These are phyloP conservation scores for Allantophomopsis lycopodina DNA, from an alignment of 2,329 filamentous ascomycete species.

Conservation along the genomic window DNA sequence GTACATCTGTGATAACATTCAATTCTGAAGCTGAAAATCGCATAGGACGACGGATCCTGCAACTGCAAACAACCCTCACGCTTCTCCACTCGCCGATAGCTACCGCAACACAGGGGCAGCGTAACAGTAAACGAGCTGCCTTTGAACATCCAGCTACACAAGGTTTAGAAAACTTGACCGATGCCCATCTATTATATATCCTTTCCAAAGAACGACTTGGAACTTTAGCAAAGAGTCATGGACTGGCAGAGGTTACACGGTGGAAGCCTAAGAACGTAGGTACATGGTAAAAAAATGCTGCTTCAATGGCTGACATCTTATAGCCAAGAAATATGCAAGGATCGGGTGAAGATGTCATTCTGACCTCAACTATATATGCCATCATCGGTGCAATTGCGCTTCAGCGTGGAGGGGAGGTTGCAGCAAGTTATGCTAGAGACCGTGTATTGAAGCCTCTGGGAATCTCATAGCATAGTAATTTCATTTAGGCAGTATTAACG, in stretches of 20 bases:
- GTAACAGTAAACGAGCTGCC: constrained; percentile 35
- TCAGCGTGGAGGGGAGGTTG: constrained; percentile 69
- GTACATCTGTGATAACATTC: constrained; percentile 7
- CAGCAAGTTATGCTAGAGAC: constrained; percentile 62
- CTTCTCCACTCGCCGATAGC: constrained; percentile 31
- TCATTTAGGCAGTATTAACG: no score
- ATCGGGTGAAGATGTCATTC: constrained; percentile 63
- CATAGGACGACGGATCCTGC: constrained; percentile 41
- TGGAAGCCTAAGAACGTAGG: constrained; percentile 80
- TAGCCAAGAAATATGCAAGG: constrained; percentile 51
- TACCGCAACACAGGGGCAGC: constrained; percentile 14
- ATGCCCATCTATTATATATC: constrained; percentile 42
- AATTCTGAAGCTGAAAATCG: constrained; percentile 6
- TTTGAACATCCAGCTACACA: constrained; percentile 59
- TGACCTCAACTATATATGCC: constrained; percentile 68
- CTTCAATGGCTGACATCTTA: constrained; percentile 1
- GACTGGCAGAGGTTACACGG: constrained; percentile 62
- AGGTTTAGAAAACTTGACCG: constrained; percentile 59
- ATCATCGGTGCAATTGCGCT: constrained; percentile 83
- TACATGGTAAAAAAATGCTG: constrained; percentile 2
- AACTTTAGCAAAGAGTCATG: constrained; percentile 53
- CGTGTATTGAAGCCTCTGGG: constrained; percentile 26
- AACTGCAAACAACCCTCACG: constrained; percentile 50
- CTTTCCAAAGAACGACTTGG: constrained; percentile 53
- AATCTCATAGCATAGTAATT: constrained; percentile 9